Evolutionary conservation across 495 filamentous ascomycete genomes (phyloP), one percentile per base, ranked within the genome.

Genomic region (Aspergillus asperescens): DNA sequence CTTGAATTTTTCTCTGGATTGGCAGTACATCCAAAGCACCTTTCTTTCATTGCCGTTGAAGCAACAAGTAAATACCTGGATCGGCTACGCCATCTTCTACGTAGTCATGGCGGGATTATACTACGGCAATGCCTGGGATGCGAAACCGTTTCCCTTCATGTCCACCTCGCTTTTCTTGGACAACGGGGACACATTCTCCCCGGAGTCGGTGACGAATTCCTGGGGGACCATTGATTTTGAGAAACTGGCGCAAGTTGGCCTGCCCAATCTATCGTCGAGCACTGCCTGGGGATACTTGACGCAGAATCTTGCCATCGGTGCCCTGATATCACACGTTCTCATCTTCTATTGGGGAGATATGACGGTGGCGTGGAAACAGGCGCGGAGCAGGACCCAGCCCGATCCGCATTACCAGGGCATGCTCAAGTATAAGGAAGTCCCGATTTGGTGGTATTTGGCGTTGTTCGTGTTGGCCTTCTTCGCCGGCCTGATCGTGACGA

Each of bases 1-100:
- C 1, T 67, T 82, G 23, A 66, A 60, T 20, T 38, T 81, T 20
- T 68, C 66, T 2, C 70, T 82, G 8, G 79, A 82, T 61, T 82
- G 79, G 79, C 76, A 82, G 63, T 82, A 81, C 55, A 72, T 81
- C 7, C 34, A 71, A 66, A 65, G 64, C 54, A 69, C 64, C 2
- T 69, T 58, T 7, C 58, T 62, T 5, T 57, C 66, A 1, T 55
- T 71, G n/a, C 68, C 68, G 10, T 50, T 71, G 8, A 60, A 56
- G 7, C 58, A 59, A 39, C 66, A 67, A 32, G 24, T 75, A 9
- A 77, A 77, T 50, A 65, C 61, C 10, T 65, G 66, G 61, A 67
- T 76, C 18, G 78, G 75, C n/a, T 71, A 69, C 29, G 24, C 69
- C 1, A 61, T 73, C 12, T 76, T 75, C 50, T 71, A 68, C 42